Evolutionary conservation across 1,139 yeast genomes (phyloP), one percentile per base, ranked within the genome.

Genomic region (Yamadazyma buinensis): DNA sequence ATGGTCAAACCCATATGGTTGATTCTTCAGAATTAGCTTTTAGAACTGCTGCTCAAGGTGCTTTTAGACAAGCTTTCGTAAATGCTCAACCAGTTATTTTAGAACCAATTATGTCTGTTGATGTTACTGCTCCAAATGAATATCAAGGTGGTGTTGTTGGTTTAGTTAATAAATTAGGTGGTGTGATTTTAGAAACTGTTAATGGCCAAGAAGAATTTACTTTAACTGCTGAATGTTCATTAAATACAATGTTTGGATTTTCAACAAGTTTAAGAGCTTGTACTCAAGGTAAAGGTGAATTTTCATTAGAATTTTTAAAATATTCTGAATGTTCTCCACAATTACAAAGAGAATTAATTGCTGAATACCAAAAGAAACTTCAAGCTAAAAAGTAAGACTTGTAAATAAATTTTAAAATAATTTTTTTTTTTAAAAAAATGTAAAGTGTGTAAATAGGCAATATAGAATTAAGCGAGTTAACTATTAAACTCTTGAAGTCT

Each of bases 281-380:
- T 42, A 92, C 98, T 17, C 98, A 94, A 65, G 99, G 99, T 63
- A 94, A 94, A 62, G 98, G 98, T 52, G 98, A 94, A 64, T 94
- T 94, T 59, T 78, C 95, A 4, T 73, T 94, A 62, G 99, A 94
- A 61, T 94, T 92, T 69, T 80, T 85, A 57, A 86, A 87, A 54
- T 92, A 92, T 60, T 77, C 95, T 33, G 95, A 95, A 48, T 84
- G 95, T 36, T 75, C 95, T 34, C 88, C 94, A 28, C 96, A 88
- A 49, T 73, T 92, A 48, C 98, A 92, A 65, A 84, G 74, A 57
- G 87, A 90, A 66, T 75, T 94, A 65, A 83, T 92, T 48, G 95
- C 84, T 34, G 95, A 86, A 52, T 80, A 79, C 57, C 75, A 82
- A 50, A 67, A 69, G 57, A 55, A 54, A 31, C 46, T 47, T 34